Percentiles rank a stretch among this genome's conserved stretches.
Evolutionary conservation across 805 yeast genomes (phyloP).

Genomic region (Saturnispora saitoi): DNA sequence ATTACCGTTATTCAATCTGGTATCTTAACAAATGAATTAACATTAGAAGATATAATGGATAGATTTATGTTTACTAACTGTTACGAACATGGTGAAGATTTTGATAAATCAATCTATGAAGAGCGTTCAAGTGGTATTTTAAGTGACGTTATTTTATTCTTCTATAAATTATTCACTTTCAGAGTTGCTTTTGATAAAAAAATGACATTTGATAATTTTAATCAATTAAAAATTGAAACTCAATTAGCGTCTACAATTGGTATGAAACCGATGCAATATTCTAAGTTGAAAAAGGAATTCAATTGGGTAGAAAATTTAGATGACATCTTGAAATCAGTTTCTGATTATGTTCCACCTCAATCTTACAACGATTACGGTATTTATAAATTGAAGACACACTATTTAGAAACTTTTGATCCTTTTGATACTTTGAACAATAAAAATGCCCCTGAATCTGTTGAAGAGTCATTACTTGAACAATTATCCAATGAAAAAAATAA

Average conservation of each 20-base stretch:
- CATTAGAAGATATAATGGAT: constrained; percentile 34
- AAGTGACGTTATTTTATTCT: constrained; percentile 34
- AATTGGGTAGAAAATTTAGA: constrained; percentile 34
- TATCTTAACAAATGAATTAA: constrained; percentile 27
- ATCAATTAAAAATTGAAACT: constrained; percentile 26
- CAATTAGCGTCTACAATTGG: constrained; percentile 44
- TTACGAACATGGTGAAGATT: constrained; percentile 12
- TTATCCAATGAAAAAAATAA: constrained; percentile 32
- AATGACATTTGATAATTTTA: constrained; percentile 12
- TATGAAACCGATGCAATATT: constrained; percentile 45
- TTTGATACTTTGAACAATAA: constrained; percentile 40
- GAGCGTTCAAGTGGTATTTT: constrained; percentile 39
- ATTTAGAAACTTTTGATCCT: constrained; percentile 48
- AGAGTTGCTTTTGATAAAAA: constrained; percentile 23
- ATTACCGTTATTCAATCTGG: constrained; percentile 39
- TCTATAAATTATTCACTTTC: constrained; percentile 36
- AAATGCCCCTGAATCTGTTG: constrained; percentile 43
- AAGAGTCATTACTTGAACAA: constrained; percentile 37
- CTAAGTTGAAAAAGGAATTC: constrained; percentile 32
- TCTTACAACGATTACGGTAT: constrained; percentile 62
- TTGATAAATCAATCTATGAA: constrained; percentile 35
- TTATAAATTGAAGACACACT: constrained; percentile 45
- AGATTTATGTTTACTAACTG: constrained; percentile 46
- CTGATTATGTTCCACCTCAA: constrained; percentile 54
- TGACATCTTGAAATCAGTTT: constrained; percentile 44